Evolutionary conservation across 768 basidiomycete species (phyloP).

Genomic region (Naematelia aurantialba): DNA sequence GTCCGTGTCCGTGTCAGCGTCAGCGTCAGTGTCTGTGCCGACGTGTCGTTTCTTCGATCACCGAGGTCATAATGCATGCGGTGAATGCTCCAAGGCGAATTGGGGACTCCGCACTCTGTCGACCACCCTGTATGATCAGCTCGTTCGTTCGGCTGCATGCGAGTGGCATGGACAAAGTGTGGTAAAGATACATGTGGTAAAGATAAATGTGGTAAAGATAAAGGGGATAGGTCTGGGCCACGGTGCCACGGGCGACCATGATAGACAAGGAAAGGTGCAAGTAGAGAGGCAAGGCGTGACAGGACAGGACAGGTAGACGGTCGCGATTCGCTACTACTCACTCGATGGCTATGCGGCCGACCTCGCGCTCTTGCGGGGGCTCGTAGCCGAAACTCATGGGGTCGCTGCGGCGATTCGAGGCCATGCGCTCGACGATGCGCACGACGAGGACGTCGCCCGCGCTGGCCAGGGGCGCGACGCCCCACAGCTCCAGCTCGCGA

Average conservation of each 20-base stretch:
- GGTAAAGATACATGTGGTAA: too few species aligned
- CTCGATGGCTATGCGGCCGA: conserved; percentile 47
- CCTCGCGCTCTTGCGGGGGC: conserved; percentile 44
- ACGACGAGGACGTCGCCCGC: conserved; percentile 37
- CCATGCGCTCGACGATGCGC: conserved; percentile 43
- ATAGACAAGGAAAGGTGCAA: too few species aligned
- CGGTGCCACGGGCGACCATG: too few species aligned
- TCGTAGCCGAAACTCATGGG: conserved; percentile 41
- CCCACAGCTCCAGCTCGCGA: conserved; percentile 49
- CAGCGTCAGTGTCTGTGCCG: too few species aligned
- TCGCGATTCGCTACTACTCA: conserved; percentile 27
- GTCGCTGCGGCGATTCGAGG: conserved; percentile 38
- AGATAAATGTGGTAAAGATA: too few species aligned
- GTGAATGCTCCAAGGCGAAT: conserved; percentile 39
- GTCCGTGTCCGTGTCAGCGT: too few species aligned
- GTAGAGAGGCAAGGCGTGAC: too few species aligned
- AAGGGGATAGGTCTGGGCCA: too few species aligned
- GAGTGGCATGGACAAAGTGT: too few species aligned
- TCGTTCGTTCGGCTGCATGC: too few species aligned
- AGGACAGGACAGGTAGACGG: too few species aligned
- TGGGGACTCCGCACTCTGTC: conserved; percentile 42
- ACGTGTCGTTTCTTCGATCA: too few species aligned
- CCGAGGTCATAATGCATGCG: conserved; percentile 38
- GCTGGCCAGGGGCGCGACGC: conserved; percentile 39
- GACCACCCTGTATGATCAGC: conserved; percentile 31